A percentile compares a stretch with the other conserved stretches of the same genome.
phyloP scores from a whole-genome alignment of 352 stramenopile species.

The Aphanomyces stellatus region DNA sequence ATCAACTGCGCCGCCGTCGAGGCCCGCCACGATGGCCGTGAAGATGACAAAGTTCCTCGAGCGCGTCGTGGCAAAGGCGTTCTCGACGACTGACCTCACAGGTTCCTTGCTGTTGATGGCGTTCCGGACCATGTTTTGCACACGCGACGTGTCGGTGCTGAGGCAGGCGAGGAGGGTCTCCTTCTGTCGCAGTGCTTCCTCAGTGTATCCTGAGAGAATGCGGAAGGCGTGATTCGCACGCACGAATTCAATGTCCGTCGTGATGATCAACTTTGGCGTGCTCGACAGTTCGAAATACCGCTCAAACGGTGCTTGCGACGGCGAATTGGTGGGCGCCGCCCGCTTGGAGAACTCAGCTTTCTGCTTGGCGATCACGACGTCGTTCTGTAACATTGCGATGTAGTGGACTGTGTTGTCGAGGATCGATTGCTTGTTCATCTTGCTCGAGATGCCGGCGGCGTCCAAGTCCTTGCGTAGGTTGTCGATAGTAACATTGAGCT shows the following conservation, averaged over 20 bases:
- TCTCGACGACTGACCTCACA: not conserved
- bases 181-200: not conserved
- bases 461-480: conserved; percentile 19
- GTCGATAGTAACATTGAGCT: not conserved
- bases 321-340: not conserved
- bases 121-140: not conserved
- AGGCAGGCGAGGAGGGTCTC: not conserved
- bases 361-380: conserved; percentile 30
- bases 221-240: conserved; percentile 1
- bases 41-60: conserved; percentile 1
- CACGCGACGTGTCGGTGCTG: not conserved
- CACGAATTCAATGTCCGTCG: not conserved
- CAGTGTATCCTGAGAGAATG: not conserved
- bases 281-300: not conserved
- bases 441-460: conserved; percentile 27
- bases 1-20: not conserved
- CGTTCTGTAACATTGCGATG: conserved; percentile 26
- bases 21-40: not conserved
- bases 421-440: conserved; percentile 39
- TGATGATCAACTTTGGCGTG: not conserved
- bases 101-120: not conserved
- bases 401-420: conserved; percentile 30
- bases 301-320: not conserved
- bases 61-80: not conserved
- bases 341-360: conserved; percentile 24